These are phyloP conservation scores for Hyaloscypha finlandica DNA, from an alignment of 495 filamentous ascomycete species.

Conservation along the genomic window DNA sequence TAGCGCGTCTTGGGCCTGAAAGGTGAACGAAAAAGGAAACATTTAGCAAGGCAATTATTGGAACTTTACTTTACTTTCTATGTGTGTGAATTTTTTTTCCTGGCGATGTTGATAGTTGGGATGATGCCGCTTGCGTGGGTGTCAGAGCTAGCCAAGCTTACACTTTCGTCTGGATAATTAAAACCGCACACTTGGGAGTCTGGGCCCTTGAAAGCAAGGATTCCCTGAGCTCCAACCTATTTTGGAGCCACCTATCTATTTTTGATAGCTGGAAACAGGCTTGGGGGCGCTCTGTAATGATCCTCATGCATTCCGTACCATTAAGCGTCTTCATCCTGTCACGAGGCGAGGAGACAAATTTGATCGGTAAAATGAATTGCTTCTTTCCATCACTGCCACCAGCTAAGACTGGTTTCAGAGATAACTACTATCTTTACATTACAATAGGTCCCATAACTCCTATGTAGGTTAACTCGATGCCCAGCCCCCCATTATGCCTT, in stretches of 20 bases:
- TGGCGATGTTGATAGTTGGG: not conserved
- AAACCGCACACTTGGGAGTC: not conserved
- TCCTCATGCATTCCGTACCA: not conserved
- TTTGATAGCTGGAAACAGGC: not conserved
- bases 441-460: not conserved
- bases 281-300: not conserved
- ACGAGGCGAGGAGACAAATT: not conserved
- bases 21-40: not conserved
- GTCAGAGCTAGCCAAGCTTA: not conserved
- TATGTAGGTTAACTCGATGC: not conserved
- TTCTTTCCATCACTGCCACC: not conserved
- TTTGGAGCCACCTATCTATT: not conserved
- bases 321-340: not conserved
- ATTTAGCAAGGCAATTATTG: not conserved
- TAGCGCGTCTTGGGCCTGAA: not conserved
- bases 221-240: not conserved
- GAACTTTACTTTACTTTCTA: not conserved
- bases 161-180: not conserved
- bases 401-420: not conserved
- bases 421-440: not conserved
- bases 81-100: not conserved
- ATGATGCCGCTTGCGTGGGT: not conserved
- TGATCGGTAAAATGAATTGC: not conserved
- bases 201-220: not conserved
- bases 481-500: not conserved